Conservation (phyloP, 306 rosid genomes). For the Herpetospermum pedunculosum region DNA sequence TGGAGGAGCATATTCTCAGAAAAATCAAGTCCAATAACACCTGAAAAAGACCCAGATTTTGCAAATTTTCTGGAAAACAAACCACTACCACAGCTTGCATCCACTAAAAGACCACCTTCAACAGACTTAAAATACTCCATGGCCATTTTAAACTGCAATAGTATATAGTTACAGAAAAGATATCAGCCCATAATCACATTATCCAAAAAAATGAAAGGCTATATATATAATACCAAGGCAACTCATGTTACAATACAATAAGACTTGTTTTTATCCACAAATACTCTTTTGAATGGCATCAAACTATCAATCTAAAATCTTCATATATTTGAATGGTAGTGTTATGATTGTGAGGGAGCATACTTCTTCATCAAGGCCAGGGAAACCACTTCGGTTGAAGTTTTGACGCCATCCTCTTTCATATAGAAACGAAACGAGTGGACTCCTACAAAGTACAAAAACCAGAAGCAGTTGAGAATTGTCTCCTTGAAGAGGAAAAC, state of each 20-base stretch:
- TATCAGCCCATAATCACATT: neutral
- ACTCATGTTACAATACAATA: neutral
- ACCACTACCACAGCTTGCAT: slow-evolving; percentile 92
- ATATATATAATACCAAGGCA: neutral
- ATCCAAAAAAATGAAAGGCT: neutral
- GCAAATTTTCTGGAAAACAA: slow-evolving; percentile 81
- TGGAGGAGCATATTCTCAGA: slow-evolving; percentile 95
- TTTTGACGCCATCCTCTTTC: slow-evolving; percentile 99
- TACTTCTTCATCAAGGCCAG: slow-evolving; percentile 95
- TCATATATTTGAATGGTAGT: neutral
- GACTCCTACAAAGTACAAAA: slow-evolving; percentile 45
- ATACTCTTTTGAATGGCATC: neutral
- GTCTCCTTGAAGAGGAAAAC: neutral
- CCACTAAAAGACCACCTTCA: slow-evolving; percentile 70
- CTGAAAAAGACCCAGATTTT: slow-evolving; percentile 55
- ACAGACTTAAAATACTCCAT: slow-evolving; percentile 66
- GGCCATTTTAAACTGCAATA: slow-evolving; percentile 73
- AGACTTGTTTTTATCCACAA: neutral
- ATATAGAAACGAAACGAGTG: slow-evolving; percentile 86
- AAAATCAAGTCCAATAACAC: slow-evolving; percentile 75
- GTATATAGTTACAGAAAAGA: neutral
- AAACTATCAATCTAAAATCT: neutral
- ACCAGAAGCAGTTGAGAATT: slow-evolving; percentile 5
- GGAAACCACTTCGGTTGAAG: slow-evolving; percentile 76
- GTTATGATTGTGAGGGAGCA: neutral